A percentile compares a stretch with the other conserved stretches of the same genome.
Evolutionary conservation across 257 asterid genomes (phyloP).

Genomic region (Nicotiana undulata): DNA sequence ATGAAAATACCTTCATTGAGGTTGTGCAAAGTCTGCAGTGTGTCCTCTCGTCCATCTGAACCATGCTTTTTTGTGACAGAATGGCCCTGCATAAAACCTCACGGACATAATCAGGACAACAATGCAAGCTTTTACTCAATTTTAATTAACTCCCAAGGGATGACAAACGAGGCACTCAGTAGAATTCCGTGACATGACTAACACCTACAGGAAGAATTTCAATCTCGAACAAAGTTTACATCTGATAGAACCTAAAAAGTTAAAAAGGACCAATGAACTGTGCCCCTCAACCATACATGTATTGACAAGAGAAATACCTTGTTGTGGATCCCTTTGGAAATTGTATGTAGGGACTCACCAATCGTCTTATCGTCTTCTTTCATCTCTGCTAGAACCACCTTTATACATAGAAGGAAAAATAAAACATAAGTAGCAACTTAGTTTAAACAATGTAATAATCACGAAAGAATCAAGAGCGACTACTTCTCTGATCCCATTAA

Average conservation of each 20-base stretch:
- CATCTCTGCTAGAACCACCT: slow-evolving; percentile 70
- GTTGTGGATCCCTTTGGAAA: slow-evolving; percentile 64
- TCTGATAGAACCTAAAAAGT: too few relatives aligned
- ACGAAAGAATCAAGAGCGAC: neutral
- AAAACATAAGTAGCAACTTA: neutral
- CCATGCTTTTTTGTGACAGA: slow-evolving; percentile 48
- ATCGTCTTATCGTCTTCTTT: slow-evolving; percentile 57
- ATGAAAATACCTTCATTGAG: slow-evolving; percentile 60
- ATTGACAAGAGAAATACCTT: slow-evolving; percentile 34
- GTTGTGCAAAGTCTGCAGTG: slow-evolving; percentile 77
- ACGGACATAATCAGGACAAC: neutral
- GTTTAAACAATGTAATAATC: neutral
- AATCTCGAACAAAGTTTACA: neutral
- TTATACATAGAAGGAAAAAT: neutral
- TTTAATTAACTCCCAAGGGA: neutral
- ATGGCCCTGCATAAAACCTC: slow-evolving; percentile 51
- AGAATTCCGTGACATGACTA: neutral
- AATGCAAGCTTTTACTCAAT: neutral
- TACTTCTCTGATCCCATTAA: neutral
- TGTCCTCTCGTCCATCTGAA: slow-evolving; percentile 50
- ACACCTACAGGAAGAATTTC: neutral
- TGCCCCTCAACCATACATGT: neutral
- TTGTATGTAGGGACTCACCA: slow-evolving; percentile 65
- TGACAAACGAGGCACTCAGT: neutral
- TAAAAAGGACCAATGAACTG: neutral